These are phyloP conservation scores for Cucurbita argyrosperma DNA, from an alignment of 306 rosid species.

Conservation along the genomic window DNA sequence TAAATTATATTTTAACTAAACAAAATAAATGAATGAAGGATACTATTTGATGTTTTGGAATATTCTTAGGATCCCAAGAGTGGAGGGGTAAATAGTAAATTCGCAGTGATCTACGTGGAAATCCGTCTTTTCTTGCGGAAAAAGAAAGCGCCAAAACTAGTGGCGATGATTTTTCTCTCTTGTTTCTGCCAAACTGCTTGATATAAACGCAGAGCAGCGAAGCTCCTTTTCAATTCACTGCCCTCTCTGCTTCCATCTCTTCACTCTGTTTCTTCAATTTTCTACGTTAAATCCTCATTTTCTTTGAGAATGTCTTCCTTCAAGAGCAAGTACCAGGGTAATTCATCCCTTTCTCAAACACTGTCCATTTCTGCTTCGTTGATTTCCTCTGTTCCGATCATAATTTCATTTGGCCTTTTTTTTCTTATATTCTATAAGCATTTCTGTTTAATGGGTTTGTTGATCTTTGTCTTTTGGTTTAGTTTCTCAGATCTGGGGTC, in stretches of 20 bases:
- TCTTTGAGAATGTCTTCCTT: not conserved
- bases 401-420: not conserved
- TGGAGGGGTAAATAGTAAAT: not conserved
- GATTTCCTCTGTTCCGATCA: not conserved
- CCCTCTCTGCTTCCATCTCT: not conserved
- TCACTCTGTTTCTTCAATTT: not conserved
- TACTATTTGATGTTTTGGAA: not conserved
- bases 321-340: conserved; percentile 6
- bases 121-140: not conserved
- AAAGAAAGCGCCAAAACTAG: not conserved
- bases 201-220: not conserved
- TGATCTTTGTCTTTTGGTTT: not conserved
- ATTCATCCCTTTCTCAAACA: not conserved
- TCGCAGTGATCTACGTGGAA: not conserved
- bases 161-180: not conserved
- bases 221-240: not conserved
- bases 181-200: not conserved
- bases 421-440: too few species aligned
- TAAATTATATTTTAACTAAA: not conserved
- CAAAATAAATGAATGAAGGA: not conserved
- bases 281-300: not conserved
- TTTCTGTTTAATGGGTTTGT: not conserved
- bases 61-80: not conserved
- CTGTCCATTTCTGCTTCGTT: not conserved
- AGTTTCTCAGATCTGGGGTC: not conserved